Evolutionary conservation across 1,284 basidiomycete species (phyloP), one percentile per base, ranked within the genome.

Genomic region (Cerioporus squamosus): DNA sequence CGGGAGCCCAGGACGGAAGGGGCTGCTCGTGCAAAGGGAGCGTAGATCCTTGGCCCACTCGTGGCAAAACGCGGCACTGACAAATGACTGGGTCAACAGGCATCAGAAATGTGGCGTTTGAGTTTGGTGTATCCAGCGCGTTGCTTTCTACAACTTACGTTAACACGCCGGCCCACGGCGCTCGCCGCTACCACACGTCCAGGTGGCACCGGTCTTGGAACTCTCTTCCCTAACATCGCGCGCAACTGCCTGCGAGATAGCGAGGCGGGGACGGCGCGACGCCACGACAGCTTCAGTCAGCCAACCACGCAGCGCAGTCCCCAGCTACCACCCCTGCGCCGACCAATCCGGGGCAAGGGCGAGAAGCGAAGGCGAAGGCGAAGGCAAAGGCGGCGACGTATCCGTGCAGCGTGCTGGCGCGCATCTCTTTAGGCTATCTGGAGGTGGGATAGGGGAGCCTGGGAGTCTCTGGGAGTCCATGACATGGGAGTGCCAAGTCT

Each of bases 41-140:
- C 58, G 58, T 57, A 60, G 58, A 63, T 63, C 62, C 43, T 12
- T 50, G 50, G 55, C 49, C 43, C 45, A 53, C 54, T 57, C 61
- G 55, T 59, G 54, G 61, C 52, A n/a, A 53, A 54, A 46, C 44
- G 42, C 24, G 57, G 44, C 44, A 57, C 26, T 47, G 61, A 47
- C 65, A 59, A 57, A 59, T 56, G 62, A 56, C 60, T 59, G 53
- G 55, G 53, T 58, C 61, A 64, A 62, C 52, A 56, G 47, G 49
- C 63, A 71, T 71, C 69, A 71, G 69, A 70, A 36, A 66, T 61
- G 69, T 71, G 69, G 69, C 69, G 69, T 71, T 69, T 65, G 55
- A 59, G 67, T 69, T 69, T 51, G 52, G 24, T 8, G 49, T 38
- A 48, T 46, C 43, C 54, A 53, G 63, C 57, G 61, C 57, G 53